A percentile compares a stretch with the other conserved stretches of the same genome.
phyloP scores from a whole-genome alignment of 2,329 filamentous ascomycete genomes.

The Didymella arachidicola region DNA sequence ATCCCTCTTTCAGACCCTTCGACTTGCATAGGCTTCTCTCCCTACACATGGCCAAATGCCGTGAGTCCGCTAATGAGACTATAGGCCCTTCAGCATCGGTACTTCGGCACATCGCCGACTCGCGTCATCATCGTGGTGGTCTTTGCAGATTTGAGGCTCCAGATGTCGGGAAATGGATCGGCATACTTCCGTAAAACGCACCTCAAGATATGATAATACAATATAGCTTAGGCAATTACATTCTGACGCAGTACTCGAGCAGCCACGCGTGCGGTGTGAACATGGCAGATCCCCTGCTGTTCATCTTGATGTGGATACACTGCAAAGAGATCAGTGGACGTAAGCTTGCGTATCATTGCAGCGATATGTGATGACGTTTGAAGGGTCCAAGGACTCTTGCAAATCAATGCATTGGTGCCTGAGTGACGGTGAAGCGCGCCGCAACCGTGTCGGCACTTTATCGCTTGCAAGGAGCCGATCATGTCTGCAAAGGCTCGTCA shows the following conservation, averaged over 20 bases:
- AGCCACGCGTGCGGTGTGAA: neutral
- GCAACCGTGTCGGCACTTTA: constrained; percentile 9
- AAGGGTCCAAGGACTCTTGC: neutral
- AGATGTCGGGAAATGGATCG: neutral
- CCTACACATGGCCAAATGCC: neutral
- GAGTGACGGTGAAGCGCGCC: constrained; percentile 1
- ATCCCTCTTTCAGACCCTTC: neutral
- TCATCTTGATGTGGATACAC: neutral
- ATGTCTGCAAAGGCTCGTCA: neutral
- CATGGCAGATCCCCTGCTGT: neutral
- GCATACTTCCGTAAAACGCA: neutral
- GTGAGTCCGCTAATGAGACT: neutral
- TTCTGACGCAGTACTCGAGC: neutral
- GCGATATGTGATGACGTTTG: neutral
- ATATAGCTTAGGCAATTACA: neutral
- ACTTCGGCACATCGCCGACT: neutral
- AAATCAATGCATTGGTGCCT: constrained; percentile 4
- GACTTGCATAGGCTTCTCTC: neutral
- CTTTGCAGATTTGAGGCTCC: neutral
- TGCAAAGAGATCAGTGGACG: neutral
- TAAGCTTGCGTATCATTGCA: neutral
- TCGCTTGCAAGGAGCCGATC: constrained; percentile 12
- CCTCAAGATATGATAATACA: neutral
- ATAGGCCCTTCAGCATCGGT: neutral
- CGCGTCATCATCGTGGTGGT: neutral